phyloP scores from a whole-genome alignment of 1,284 basidiomycete species.

The Ustilago nuda region DNA sequence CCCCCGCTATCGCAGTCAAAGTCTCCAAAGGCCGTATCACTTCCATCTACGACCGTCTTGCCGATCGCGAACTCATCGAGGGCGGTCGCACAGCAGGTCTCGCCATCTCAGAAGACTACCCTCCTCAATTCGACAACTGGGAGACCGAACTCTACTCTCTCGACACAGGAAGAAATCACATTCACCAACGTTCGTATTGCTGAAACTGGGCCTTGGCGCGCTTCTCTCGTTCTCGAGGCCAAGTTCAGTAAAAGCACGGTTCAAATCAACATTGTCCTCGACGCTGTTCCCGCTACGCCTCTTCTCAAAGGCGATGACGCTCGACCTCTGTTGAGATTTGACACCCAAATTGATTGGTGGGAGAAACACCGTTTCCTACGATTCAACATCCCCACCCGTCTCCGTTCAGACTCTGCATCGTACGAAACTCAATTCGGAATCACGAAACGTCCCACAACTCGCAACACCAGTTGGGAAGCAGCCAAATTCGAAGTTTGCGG shows the following conservation, averaged over 20 bases:
- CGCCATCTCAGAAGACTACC: constrained; percentile 62
- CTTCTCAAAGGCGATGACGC: constrained; percentile 22
- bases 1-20: constrained; percentile 47
- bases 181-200: constrained; percentile 80
- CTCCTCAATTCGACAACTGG: constrained; percentile 71
- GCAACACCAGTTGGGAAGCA: constrained; percentile 77
- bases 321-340: constrained; percentile 76
- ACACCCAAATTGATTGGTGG: constrained; percentile 87
- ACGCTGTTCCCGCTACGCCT: constrained; percentile 47
- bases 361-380: constrained; percentile 66
- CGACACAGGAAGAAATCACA: constrained; percentile 81
- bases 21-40: constrained; percentile 59
- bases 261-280: constrained; percentile 76
- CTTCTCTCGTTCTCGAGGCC: constrained; percentile 78
- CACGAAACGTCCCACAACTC: constrained; percentile 89
- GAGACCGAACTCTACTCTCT: constrained; percentile 95
- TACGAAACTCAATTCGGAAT: constrained; percentile 95
- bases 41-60: constrained; percentile 54
- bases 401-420: constrained; percentile 83
- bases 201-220: constrained; percentile 84
- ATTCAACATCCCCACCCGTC: constrained; percentile 90
- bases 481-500: constrained; percentile 83
- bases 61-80: constrained; percentile 56
- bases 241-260: constrained; percentile 84
- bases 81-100: constrained; percentile 59